These are phyloP conservation scores for Obelidium mucronatum DNA, from an alignment of 192 early-diverging fungal species.

Conservation along the genomic window DNA sequence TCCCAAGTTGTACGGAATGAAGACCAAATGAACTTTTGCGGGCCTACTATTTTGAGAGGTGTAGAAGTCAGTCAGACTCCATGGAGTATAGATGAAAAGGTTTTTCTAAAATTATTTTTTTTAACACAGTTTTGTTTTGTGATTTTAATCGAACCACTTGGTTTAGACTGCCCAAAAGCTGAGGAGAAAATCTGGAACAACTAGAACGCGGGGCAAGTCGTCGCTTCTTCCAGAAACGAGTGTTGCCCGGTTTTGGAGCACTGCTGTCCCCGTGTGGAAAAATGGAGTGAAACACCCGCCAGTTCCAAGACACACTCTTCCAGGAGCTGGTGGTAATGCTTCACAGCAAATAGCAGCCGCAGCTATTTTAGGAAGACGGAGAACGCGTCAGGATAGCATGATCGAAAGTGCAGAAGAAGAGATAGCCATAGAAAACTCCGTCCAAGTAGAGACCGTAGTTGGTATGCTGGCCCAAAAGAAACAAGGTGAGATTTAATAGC, in stretches of 20 bases:
- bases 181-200: neutral
- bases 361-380: conserved; percentile 43
- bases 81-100: conserved; percentile 16
- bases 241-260: conserved; percentile 56
- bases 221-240: neutral
- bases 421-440: conserved; percentile 71
- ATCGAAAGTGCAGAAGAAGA: conserved; percentile 32
- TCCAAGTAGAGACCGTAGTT: neutral
- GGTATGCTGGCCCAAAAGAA: neutral
- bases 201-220: conserved; percentile 1
- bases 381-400: conserved; percentile 67
- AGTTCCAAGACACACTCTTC: neutral
- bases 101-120: too few relatives aligned
- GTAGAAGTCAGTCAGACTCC: neutral
- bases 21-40: conserved; percentile 38
- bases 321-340: neutral
- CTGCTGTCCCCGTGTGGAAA: conserved; percentile 65
- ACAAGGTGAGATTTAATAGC: conserved; percentile 43
- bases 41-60: conserved; percentile 29
- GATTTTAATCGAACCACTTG: conserved; percentile 29
- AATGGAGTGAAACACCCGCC: conserved; percentile 12
- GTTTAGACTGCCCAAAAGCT: neutral
- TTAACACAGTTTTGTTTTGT: too few relatives aligned
- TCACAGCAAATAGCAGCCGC: conserved; percentile 6
- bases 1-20: conserved; percentile 17